phyloP scores from a whole-genome alignment of 306 rosid genomes.

The Inga oerstediana region DNA sequence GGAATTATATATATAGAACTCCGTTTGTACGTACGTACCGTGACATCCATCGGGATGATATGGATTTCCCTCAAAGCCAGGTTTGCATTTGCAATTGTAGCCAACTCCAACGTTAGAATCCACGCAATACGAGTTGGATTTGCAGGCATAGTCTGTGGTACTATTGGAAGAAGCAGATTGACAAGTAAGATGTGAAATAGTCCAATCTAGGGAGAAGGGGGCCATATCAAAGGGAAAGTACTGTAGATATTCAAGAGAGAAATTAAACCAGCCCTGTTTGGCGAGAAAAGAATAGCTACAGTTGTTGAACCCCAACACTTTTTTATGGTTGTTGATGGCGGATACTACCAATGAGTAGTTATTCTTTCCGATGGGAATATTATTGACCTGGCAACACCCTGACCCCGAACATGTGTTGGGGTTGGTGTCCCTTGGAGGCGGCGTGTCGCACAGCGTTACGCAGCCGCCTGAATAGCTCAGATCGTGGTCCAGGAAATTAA shows the following conservation, averaged over 20 bases:
- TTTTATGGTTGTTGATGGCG: not conserved
- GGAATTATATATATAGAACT: not conserved
- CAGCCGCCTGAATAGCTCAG: not conserved
- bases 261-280: constrained; percentile 30
- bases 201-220: constrained; percentile 42
- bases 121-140: not conserved
- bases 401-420: constrained; percentile 7
- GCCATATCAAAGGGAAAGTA: not conserved
- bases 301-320: constrained; percentile 3
- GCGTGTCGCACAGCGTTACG: not conserved
- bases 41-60: constrained; percentile 40
- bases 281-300: constrained; percentile 46
- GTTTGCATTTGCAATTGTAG: constrained; percentile 36
- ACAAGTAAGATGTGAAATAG: constrained; percentile 30
- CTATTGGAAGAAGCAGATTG: not conserved
- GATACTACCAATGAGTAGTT: accelerated
- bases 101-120: not conserved
- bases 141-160: constrained; percentile 11
- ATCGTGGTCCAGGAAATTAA: not conserved
- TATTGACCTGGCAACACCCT: constrained; percentile 27
- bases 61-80: constrained; percentile 43
- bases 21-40: constrained; percentile 3
- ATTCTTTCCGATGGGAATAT: not conserved
- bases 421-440: too few species aligned
- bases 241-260: not conserved